Evolutionary conservation across 306 rosid genomes (phyloP).

Genomic region (Gillenia trifoliata): DNA sequence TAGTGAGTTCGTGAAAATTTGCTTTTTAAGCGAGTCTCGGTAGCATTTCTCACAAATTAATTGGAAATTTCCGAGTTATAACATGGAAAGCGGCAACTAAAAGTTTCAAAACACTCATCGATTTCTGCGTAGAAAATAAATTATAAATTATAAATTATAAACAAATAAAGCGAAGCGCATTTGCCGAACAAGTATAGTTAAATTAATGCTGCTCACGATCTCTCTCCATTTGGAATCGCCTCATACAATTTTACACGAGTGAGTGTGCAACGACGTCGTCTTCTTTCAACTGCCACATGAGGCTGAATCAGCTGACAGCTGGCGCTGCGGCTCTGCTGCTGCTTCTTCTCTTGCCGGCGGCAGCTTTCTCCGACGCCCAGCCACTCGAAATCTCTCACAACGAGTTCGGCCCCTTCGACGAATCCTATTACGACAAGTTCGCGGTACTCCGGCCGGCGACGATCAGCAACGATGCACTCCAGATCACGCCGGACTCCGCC

Average conservation of each 20-base stretch:
- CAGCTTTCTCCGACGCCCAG: not conserved
- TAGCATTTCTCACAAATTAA: no score
- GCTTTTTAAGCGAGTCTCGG: no score
- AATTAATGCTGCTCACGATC: not conserved
- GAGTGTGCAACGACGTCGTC: not conserved
- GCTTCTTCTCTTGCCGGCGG: not conserved
- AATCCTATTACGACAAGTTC: conserved; percentile 14
- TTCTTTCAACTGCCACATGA: not conserved
- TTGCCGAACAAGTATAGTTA: not conserved
- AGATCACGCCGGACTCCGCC: conserved; percentile 59
- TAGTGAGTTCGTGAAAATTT: no score
- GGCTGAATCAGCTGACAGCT: not conserved
- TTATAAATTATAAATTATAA: not conserved
- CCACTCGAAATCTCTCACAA: accelerated
- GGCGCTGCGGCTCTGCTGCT: not conserved
- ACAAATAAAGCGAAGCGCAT: not conserved
- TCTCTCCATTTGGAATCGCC: not conserved
- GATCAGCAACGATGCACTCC: conserved; percentile 45
- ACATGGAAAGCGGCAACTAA: not conserved
- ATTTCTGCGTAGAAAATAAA: not conserved
- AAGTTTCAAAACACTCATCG: not conserved
- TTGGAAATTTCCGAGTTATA: not conserved
- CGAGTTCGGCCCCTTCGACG: conserved; percentile 41
- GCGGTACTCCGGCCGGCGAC: conserved; percentile 18
- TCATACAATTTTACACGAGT: not conserved